These are phyloP conservation scores for Tolypocladium album DNA, from an alignment of 2,329 filamentous ascomycete genomes.

Conservation along the genomic window DNA sequence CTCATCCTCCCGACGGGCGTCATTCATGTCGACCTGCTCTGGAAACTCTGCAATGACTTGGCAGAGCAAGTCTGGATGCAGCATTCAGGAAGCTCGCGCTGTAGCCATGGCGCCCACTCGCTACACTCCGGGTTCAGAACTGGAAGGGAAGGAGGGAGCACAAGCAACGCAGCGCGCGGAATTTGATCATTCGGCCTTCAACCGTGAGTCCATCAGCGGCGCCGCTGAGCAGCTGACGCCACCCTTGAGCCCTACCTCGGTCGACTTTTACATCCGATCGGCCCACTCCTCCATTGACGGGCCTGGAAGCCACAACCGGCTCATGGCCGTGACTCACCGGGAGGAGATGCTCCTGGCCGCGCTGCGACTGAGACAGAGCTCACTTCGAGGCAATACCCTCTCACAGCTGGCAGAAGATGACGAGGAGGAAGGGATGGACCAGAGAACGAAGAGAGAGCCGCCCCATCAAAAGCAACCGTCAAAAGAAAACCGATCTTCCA, in stretches of 20 bases:
- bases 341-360: slow-evolving; percentile 49
- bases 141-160: slow-evolving; percentile 7
- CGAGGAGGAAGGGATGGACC: neutral
- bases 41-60: slow-evolving; percentile 21
- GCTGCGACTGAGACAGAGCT: slow-evolving; percentile 43
- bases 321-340: slow-evolving; percentile 48
- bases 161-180: neutral
- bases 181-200: neutral
- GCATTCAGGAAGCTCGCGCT: slow-evolving; percentile 27
- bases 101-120: slow-evolving; percentile 24
- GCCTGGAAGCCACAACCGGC: slow-evolving; percentile 22
- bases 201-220: slow-evolving; percentile 11
- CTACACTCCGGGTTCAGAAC: slow-evolving; percentile 11
- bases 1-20: slow-evolving; percentile 14
- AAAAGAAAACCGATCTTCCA: slow-evolving; percentile 13
- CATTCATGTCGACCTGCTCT: slow-evolving; percentile 28
- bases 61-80: slow-evolving; percentile 18
- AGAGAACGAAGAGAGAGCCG: slow-evolving; percentile 3
- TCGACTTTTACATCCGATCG: slow-evolving; percentile 36
- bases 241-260: slow-evolving; percentile 39
- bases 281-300: slow-evolving; percentile 24
- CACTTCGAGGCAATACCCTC: slow-evolving; percentile 38
- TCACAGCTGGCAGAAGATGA: slow-evolving; percentile 28
- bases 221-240: slow-evolving; percentile 33
- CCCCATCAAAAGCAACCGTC: neutral